phyloP scores from a whole-genome alignment of 2,329 filamentous ascomycete species.

The Nothophoma quercina region DNA sequence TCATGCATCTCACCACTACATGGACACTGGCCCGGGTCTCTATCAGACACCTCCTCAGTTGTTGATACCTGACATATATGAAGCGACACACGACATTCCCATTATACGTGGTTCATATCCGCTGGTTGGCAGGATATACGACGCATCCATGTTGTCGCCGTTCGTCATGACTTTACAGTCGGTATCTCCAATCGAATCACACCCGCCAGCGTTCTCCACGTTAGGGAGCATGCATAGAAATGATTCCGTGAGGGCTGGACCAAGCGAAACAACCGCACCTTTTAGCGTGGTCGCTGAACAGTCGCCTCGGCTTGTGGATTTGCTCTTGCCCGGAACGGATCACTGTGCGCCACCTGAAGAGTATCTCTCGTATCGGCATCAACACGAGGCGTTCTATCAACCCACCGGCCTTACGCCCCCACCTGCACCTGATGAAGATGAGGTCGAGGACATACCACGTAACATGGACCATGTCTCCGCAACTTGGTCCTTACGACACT shows the following conservation, averaged over 20 bases:
- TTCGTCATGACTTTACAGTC: conserved; percentile 35
- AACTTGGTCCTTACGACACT: conserved; percentile 49
- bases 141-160: conserved; percentile 28
- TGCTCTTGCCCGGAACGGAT: conserved; percentile 59
- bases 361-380: conserved; percentile 43
- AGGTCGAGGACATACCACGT: conserved; percentile 64
- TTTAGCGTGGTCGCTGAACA: conserved; percentile 53
- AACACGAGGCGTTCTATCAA: conserved; percentile 46
- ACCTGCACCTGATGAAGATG: conserved; percentile 52
- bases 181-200: conserved; percentile 40
- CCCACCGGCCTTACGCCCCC: conserved; percentile 40
- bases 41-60: conserved; percentile 24
- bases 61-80: conserved; percentile 18
- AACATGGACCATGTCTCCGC: conserved; percentile 41
- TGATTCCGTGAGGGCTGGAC: conserved; percentile 36
- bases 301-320: conserved; percentile 58
- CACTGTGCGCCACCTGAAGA: conserved; percentile 53
- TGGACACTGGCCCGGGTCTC: conserved; percentile 13
- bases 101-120: conserved; percentile 24
- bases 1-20: conserved; percentile 18
- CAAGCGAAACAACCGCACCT: conserved; percentile 38
- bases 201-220: conserved; percentile 44
- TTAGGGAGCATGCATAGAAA: conserved; percentile 51
- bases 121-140: conserved; percentile 16
- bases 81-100: conserved; percentile 15